Conservation (phyloP, 2,329 filamentous ascomycete genomes). For the Claviceps spartinae region DNA sequence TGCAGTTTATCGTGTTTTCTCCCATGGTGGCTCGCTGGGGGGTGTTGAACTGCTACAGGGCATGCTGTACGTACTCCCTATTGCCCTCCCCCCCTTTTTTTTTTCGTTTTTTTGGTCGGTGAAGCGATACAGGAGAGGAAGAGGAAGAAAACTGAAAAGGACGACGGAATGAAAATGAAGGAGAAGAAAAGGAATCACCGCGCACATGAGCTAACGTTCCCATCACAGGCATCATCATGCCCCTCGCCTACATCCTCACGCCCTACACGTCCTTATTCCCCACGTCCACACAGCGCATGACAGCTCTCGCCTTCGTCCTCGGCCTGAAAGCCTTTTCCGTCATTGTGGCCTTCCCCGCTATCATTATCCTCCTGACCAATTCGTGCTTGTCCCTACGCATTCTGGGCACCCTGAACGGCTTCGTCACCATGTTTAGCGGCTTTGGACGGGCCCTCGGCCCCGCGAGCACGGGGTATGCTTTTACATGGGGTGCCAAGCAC, state of each 20-base stretch:
- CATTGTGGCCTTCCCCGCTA: slow-evolving; percentile 81
- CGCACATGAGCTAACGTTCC: background rate
- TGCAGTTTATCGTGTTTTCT: slow-evolving; percentile 81
- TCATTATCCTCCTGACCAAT: slow-evolving; percentile 83
- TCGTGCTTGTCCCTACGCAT: slow-evolving; percentile 59
- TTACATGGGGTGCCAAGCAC: slow-evolving; percentile 60
- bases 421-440: slow-evolving; percentile 72
- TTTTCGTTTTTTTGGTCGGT: too few relatives aligned
- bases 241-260: slow-evolving; percentile 64
- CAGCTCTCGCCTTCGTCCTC: slow-evolving; percentile 54
- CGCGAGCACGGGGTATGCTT: slow-evolving; percentile 56
- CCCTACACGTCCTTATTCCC: slow-evolving; percentile 63
- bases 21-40: slow-evolving; percentile 59
- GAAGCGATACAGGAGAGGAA: too few relatives aligned
- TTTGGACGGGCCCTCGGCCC: slow-evolving; percentile 71
- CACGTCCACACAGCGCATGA: slow-evolving; percentile 34
- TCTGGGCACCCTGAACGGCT: slow-evolving; percentile 79
- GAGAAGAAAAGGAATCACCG: too few relatives aligned
- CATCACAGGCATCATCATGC: slow-evolving; percentile 47
- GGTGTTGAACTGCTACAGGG: slow-evolving; percentile 57
- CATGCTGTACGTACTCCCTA: slow-evolving; percentile 32
- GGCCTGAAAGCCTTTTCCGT: slow-evolving; percentile 59
- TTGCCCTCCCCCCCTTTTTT: background rate
- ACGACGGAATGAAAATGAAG: too few relatives aligned
- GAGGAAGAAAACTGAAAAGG: too few relatives aligned